Evolutionary conservation across 352 stramenopile genomes (phyloP).

Genomic region (Globisporangium megalacanthum): DNA sequence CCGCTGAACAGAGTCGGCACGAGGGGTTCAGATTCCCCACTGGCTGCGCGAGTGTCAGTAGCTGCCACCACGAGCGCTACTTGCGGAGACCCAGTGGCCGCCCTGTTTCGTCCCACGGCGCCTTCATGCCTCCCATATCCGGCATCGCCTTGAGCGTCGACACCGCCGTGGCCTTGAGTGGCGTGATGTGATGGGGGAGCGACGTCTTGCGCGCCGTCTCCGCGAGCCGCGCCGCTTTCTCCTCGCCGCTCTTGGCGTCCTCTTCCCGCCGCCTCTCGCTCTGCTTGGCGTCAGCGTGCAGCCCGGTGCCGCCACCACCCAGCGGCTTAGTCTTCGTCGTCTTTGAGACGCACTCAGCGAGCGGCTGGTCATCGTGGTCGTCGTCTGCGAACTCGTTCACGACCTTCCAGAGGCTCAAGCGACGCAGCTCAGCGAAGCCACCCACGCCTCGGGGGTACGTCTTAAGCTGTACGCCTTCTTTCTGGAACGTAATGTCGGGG

Average conservation of each 20-base stretch:
- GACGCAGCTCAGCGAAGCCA: constrained; percentile 59
- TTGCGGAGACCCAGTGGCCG: constrained; percentile 66
- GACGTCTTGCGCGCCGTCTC: constrained; percentile 53
- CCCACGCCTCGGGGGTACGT: constrained; percentile 70
- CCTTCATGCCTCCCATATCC: constrained; percentile 56
- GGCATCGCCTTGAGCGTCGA: constrained; percentile 59
- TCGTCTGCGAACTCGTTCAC: constrained; percentile 57
- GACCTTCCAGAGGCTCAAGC: constrained; percentile 79
- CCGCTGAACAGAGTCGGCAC: background rate
- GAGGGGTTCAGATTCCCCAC: background rate
- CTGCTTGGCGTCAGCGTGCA: constrained; percentile 48
- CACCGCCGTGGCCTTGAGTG: constrained; percentile 49
- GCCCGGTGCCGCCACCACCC: constrained; percentile 12
- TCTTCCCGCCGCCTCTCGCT: constrained; percentile 53
- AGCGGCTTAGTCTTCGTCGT: constrained; percentile 3
- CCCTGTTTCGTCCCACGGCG: constrained; percentile 74
- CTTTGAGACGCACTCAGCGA: constrained; percentile 22
- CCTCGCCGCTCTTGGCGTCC: constrained; percentile 40
- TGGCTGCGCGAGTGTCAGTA: background rate
- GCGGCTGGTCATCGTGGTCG: constrained; percentile 26
- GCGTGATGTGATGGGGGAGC: constrained; percentile 75
- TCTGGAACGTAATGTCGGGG: constrained; percentile 89
- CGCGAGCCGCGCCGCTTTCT: constrained; percentile 29
- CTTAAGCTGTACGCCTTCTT: constrained; percentile 78
- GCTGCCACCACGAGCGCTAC: constrained; percentile 8